Evolutionary conservation across 768 basidiomycete species (phyloP).

Genomic region (Boletellus ananas): DNA sequence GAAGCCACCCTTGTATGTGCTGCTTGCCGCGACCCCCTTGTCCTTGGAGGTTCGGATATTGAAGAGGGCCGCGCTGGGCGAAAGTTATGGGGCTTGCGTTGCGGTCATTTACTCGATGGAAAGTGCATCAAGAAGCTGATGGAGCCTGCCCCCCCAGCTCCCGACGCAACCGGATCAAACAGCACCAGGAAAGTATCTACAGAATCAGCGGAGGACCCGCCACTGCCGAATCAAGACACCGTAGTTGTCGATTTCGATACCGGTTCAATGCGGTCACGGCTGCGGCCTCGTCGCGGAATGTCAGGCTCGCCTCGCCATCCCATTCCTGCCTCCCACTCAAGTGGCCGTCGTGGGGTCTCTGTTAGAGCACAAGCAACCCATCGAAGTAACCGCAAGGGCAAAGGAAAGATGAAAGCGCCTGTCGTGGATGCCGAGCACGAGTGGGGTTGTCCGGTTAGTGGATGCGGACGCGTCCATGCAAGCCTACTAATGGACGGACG

Average conservation of each 20-base stretch:
- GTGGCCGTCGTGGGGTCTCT: constrained; percentile 6
- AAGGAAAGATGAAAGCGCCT: constrained; percentile 34
- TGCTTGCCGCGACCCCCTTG: constrained; percentile 59
- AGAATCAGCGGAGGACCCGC: background rate
- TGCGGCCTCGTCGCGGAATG: constrained; percentile 44
- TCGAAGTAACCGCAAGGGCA: constrained; percentile 27
- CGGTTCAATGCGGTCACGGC: constrained; percentile 52
- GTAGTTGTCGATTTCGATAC: constrained; percentile 14
- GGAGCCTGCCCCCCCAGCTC: constrained; percentile 32
- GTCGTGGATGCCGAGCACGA: constrained; percentile 47
- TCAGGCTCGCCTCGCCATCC: constrained; percentile 6
- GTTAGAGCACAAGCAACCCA: background rate
- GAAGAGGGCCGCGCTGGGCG: constrained; percentile 42
- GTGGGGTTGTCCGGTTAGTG: constrained; percentile 64
- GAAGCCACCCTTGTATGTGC: constrained; percentile 61
- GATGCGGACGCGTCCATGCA: constrained; percentile 50
- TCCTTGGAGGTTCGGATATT: constrained; percentile 50
- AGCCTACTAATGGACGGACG: constrained; percentile 56
- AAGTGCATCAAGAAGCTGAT: constrained; percentile 65
- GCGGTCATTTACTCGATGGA: constrained; percentile 77
- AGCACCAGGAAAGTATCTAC: constrained; percentile 10
- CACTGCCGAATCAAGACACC: constrained; percentile 27
- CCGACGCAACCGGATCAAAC: constrained; percentile 8
- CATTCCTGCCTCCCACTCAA: constrained; percentile 3
- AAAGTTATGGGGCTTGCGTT: constrained; percentile 68